Evolutionary conservation across 2,329 filamentous ascomycete genomes (phyloP), one percentile per base, ranked within the genome.

Genomic region (Chalara sp.): DNA sequence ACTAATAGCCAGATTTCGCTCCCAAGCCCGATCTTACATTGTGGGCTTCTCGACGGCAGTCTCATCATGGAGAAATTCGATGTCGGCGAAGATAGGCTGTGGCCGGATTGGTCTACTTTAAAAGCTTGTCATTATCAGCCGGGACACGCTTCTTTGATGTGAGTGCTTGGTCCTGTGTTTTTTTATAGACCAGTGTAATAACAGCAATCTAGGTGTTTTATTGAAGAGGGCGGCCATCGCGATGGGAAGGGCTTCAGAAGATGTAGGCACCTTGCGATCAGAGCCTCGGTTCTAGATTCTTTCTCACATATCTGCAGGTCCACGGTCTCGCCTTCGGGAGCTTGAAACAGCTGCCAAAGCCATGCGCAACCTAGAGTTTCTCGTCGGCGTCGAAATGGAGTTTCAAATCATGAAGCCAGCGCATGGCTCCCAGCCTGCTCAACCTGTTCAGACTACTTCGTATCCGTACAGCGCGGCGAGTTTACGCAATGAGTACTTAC

Each of bases 361-460:
- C 2, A 53, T 49, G 8, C 71, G 78, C 41, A 72, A 74, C 2
- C 70, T 88, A 4, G 67, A 72, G 1, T 79, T 90, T 44, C 72
- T 83, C 0, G 67, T 89, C 21, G 89, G 89, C 0, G 91, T 92
- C 58, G 89, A 95, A 66, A 80, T 93, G 40, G 88, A 93, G 65
- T 80, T 92, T 11, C 74, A 86, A 3, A 81, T 93, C 53, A 70
- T 90, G 54, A 73, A 12, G 61, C 29, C 43, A 4, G 41, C 30
- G 11, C 40, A 62, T 5, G 61, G 66, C 5, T 21, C 40, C 6
- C 30, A 45, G 11, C 33, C 50, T 12, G 10, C 13, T 56, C 57
- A 64, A 2, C 65, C 66, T 6, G 68, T 72, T 56, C 58, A 54
- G 44, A 61, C 62, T 31, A 72, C 70, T 40, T 65, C 68, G 10